Conservation (phyloP, 495 filamentous ascomycete genomes). For the Geopyxis carbonaria region DNA sequence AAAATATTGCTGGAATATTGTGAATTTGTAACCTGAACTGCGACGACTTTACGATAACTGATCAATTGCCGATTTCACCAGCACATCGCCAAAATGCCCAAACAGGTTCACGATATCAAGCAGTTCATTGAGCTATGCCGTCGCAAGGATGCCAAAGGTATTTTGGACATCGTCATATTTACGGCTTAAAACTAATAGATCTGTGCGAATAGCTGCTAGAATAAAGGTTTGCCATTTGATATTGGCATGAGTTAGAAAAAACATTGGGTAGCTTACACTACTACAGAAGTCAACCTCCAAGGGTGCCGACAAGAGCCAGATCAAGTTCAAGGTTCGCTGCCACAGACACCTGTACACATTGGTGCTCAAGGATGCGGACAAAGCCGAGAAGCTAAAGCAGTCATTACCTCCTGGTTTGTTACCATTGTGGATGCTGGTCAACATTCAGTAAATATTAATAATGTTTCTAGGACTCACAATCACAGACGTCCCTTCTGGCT, state of each 20-base stretch:
- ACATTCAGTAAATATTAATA: neutral
- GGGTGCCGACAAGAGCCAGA: conserved; percentile 60
- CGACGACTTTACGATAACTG: conserved; percentile 22
- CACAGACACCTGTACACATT: conserved; percentile 87
- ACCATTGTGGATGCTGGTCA: too few species aligned
- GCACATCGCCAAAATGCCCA: conserved; percentile 60
- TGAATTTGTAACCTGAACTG: conserved; percentile 11
- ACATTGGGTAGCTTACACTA: too few species aligned
- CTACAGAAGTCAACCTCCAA: conserved; percentile 91
- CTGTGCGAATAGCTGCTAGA: conserved; percentile 18
- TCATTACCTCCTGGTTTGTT: conserved; percentile 78
- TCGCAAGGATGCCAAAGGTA: conserved; percentile 95
- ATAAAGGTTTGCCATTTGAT: conserved; percentile 26
- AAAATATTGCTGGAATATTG: conserved; percentile 1
- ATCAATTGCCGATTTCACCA: conserved; percentile 15
- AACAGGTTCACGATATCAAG: conserved; percentile 98
- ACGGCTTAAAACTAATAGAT: too few species aligned
- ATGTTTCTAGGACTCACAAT: conserved; percentile 46
- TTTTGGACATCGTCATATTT: conserved; percentile 28
- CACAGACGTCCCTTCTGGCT: conserved; percentile 44
- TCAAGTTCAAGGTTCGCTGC: conserved; percentile 99
- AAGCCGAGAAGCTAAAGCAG: conserved; percentile 99
- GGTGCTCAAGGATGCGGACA: conserved; percentile 90
- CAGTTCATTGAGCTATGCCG: conserved; percentile 99
- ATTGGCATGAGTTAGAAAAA: too few species aligned